Percentiles rank a stretch among this genome's conserved stretches.
These are phyloP conservation scores for Daedalea quercina DNA, from an alignment of 768 basidiomycete genomes.

Conservation along the genomic window DNA sequence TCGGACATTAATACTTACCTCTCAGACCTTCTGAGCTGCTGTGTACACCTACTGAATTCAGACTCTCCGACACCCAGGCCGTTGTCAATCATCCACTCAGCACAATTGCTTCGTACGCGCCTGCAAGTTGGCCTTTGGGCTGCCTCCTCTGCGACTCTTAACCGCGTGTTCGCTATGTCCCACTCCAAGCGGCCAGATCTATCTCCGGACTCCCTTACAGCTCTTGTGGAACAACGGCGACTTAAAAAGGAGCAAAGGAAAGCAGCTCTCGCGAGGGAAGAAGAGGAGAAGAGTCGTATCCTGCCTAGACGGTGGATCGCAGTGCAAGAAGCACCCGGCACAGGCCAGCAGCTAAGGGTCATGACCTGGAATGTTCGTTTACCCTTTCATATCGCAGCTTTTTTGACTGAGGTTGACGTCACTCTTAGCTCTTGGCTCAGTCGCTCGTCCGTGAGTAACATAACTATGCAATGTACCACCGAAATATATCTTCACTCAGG, in stretches of 20 bases:
- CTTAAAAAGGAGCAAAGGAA: constrained; percentile 25
- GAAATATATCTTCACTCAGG: constrained; percentile 33
- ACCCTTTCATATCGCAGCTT: background rate
- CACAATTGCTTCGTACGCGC: too few species aligned
- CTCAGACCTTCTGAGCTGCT: too few species aligned
- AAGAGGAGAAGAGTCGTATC: constrained; percentile 19
- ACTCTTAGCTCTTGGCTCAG: constrained; percentile 63
- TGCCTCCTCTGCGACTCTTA: background rate
- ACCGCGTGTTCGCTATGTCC: background rate
- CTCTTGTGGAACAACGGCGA: constrained; percentile 41
- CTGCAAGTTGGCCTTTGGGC: too few species aligned
- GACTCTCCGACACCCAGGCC: too few species aligned
- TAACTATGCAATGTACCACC: background rate
- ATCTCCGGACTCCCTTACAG: constrained; percentile 19
- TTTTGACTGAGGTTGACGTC: constrained; percentile 9
- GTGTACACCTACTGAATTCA: too few species aligned
- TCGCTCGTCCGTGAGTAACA: constrained; percentile 64
- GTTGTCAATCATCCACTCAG: too few species aligned
- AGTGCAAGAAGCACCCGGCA: constrained; percentile 8
- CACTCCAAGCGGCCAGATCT: too few species aligned
- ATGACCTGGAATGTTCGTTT: constrained; percentile 81
- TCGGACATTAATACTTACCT: too few species aligned
- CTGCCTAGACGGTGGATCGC: constrained; percentile 32
- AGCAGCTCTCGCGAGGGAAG: constrained; percentile 10
- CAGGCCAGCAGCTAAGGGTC: constrained; percentile 35